phyloP scores from a whole-genome alignment of 257 asterid genomes.

The Solanum pinnatisectum region DNA sequence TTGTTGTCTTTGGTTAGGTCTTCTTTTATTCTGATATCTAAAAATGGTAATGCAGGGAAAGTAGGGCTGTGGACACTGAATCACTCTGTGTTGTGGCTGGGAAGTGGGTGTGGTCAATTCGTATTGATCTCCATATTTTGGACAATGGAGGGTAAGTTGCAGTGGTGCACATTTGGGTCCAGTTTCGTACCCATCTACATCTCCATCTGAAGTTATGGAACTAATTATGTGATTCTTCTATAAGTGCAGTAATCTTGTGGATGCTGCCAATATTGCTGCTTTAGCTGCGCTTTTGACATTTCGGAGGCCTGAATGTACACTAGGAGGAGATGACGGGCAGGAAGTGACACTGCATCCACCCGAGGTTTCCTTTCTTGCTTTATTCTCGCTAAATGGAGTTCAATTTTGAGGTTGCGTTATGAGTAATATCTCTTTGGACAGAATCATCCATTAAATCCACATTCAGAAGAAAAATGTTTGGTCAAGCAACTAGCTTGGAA shows the following conservation, averaged over 20 bases:
- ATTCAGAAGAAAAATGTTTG: not conserved
- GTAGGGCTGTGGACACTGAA: slow-evolving; percentile 95
- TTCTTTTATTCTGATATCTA: not conserved
- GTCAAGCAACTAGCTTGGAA: not conserved
- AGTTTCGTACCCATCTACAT: not conserved
- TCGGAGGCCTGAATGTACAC: slow-evolving; percentile 84
- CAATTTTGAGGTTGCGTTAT: not conserved
- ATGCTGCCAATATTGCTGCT: slow-evolving; percentile 94
- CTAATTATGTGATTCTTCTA: not conserved
- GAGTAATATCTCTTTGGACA: not conserved
- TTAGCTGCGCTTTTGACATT: slow-evolving; percentile 86
- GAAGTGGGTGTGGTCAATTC: slow-evolving; percentile 93
- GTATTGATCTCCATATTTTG: slow-evolving; percentile 77
- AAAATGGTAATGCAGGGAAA: slow-evolving; percentile 54
- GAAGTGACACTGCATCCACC: slow-evolving; percentile 73
- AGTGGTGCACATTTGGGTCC: not conserved
- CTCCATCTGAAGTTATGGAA: not conserved
- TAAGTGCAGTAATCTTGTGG: slow-evolving; percentile 74
- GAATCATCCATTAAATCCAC: not conserved
- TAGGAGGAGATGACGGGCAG: slow-evolving; percentile 81
- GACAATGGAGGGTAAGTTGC: slow-evolving; percentile 90
- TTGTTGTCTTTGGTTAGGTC: not conserved
- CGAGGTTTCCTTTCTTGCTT: slow-evolving; percentile 42
- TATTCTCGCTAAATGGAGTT: not conserved
- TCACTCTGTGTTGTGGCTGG: slow-evolving; percentile 92